Evolutionary conservation across 768 basidiomycete species (phyloP).

Genomic region (Sarcodon aspratus): DNA sequence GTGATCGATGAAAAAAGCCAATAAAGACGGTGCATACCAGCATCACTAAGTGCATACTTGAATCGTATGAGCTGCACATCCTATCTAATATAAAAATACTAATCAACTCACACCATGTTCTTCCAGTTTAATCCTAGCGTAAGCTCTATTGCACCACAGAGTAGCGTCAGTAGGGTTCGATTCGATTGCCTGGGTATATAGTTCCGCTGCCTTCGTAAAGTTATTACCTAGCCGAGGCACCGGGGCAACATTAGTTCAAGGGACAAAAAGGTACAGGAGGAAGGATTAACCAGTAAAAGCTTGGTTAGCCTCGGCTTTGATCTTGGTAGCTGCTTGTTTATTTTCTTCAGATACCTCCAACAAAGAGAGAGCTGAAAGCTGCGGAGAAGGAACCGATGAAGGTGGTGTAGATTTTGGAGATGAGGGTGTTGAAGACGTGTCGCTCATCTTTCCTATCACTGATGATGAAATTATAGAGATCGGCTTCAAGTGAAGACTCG

Average conservation of each 20-base stretch:
- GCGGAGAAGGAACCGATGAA: constrained; percentile 47
- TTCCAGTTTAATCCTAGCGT: constrained; percentile 85
- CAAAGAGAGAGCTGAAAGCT: constrained; percentile 38
- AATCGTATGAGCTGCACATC: no score
- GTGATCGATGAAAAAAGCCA: background rate
- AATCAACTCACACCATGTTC: constrained; percentile 49
- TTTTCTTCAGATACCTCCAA: constrained; percentile 61
- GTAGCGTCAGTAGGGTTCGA: constrained; percentile 84
- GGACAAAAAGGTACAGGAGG: background rate
- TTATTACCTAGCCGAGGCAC: constrained; percentile 42
- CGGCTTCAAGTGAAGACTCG: background rate
- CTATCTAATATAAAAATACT: no score
- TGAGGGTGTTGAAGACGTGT: constrained; percentile 19
- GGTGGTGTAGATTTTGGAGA: constrained; percentile 41
- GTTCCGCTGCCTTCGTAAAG: constrained; percentile 60
- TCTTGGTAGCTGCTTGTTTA: constrained; percentile 47
- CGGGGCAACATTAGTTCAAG: background rate
- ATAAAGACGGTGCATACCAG: constrained; percentile 38
- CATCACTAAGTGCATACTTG: constrained; percentile 71
- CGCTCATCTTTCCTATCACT: constrained; percentile 13
- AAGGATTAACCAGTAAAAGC: constrained; percentile 58
- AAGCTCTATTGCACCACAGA: constrained; percentile 90
- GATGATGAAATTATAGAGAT: background rate
- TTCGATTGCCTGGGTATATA: constrained; percentile 81
- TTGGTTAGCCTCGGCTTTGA: constrained; percentile 85